A percentile compares a stretch with the other conserved stretches of the same genome.
Evolutionary conservation across 169 alveolate genomes (phyloP).

Genomic region (Cryptosporidium ubiquitum): DNA sequence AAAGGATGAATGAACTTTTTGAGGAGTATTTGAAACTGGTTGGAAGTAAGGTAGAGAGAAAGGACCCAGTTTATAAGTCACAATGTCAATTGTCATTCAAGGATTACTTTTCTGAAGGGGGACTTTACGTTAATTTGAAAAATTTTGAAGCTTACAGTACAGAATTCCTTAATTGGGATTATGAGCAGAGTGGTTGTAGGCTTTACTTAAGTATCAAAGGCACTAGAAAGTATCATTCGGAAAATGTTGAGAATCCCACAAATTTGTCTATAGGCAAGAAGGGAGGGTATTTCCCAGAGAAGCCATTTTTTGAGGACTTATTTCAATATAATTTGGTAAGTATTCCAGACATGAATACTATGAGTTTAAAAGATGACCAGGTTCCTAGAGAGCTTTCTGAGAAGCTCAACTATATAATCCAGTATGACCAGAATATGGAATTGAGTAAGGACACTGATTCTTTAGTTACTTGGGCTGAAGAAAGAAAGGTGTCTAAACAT

Average conservation of each 20-base stretch:
- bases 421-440: slow-evolving; percentile 8
- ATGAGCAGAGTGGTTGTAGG: slow-evolving; percentile 23
- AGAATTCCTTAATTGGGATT: slow-evolving; percentile 73
- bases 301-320: slow-evolving; percentile 4
- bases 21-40: slow-evolving; percentile 17
- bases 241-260: slow-evolving; percentile 10
- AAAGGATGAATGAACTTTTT: slow-evolving; percentile 1
- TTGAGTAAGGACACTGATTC: neutral
- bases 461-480: slow-evolving; percentile 45
- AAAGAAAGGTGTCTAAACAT: slow-evolving; percentile 74
- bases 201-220: slow-evolving; percentile 4
- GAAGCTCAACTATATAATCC: slow-evolving; percentile 23
- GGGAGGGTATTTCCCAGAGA: slow-evolving; percentile 50
- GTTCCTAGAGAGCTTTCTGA: slow-evolving; percentile 11
- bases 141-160: slow-evolving; percentile 78
- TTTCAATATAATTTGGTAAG: slow-evolving; percentile 3
- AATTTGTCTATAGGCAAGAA: slow-evolving; percentile 24
- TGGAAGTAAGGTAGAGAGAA: neutral
- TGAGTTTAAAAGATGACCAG: neutral
- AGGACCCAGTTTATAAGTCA: slow-evolving; percentile 7
- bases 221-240: slow-evolving; percentile 9
- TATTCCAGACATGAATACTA: neutral
- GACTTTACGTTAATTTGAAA: slow-evolving; percentile 81
- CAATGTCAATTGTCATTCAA: slow-evolving; percentile 57
- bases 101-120: slow-evolving; percentile 64